A percentile compares a stretch with the other conserved stretches of the same genome.
These are phyloP conservation scores for Exobasidium rhododendri DNA, from an alignment of 1,284 basidiomycete genomes.

Conservation along the genomic window DNA sequence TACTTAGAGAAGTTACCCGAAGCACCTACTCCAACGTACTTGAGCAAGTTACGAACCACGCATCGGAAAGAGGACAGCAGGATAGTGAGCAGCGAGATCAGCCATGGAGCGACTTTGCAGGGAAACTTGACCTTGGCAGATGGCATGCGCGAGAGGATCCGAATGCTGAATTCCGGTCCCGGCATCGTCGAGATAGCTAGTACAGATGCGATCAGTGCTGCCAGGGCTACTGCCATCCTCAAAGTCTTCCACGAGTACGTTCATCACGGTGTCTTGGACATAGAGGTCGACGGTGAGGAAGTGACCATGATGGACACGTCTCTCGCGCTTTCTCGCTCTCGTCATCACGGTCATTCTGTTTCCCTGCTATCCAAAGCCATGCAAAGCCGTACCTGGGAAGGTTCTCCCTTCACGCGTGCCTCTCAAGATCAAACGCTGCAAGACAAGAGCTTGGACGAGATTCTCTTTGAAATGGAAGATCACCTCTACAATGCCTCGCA, in stretches of 20 bases:
- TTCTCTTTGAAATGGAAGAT: not conserved
- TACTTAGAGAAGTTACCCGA: not conserved
- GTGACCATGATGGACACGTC: too few relatives aligned
- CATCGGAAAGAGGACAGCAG: too few relatives aligned
- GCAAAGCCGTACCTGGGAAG: not conserved
- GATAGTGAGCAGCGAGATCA: too few relatives aligned
- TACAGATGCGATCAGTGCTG: not conserved
- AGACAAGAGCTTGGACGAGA: not conserved
- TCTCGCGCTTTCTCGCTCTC: too few relatives aligned
- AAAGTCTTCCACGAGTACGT: not conserved
- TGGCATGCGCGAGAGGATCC: not conserved
- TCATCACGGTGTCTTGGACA: not conserved
- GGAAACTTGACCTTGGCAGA: not conserved
- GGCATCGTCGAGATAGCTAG: not conserved
- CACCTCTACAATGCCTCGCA: not conserved
- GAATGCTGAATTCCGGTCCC: not conserved
- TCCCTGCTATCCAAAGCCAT: not conserved
- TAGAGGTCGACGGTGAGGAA: not conserved
- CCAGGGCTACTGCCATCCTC: not conserved
- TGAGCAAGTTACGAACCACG: too few relatives aligned
- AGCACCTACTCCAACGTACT: too few relatives aligned
- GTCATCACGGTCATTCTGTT: too few relatives aligned
- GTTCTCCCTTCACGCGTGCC: not conserved
- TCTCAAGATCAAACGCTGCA: not conserved
- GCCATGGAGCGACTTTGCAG: not conserved